Evolutionary conservation across 805 yeast genomes (phyloP).

Genomic region (Metschnikowia lunata): DNA sequence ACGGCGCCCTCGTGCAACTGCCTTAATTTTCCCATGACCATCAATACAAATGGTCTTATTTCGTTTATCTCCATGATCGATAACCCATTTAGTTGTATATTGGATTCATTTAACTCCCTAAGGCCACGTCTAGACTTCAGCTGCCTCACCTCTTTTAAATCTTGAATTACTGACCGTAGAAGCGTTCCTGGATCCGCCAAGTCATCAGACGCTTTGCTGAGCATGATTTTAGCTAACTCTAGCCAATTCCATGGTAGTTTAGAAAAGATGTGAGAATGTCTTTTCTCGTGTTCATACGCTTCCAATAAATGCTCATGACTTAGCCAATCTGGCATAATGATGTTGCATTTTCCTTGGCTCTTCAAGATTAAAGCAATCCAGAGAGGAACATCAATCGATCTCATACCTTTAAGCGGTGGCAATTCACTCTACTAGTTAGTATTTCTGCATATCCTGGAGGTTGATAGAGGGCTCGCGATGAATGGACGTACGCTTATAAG

Average conservation of each 20-base stretch:
- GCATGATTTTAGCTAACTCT: conserved; percentile 66
- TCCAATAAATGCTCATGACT: conserved; percentile 48
- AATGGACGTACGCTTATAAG: conserved; percentile 54
- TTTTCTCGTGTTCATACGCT: conserved; percentile 63
- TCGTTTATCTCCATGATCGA: conserved; percentile 85
- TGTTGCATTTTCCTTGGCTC: conserved; percentile 79
- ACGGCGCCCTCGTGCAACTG: conserved; percentile 41
- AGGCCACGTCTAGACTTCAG: conserved; percentile 81
- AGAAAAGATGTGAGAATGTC: conserved; percentile 55
- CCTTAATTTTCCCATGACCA: conserved; percentile 75
- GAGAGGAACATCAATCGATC: conserved; percentile 66
- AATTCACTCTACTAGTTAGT: conserved; percentile 34
- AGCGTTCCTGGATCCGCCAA: conserved; percentile 67
- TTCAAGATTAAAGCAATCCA: conserved; percentile 87
- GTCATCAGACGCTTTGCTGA: conserved; percentile 74
- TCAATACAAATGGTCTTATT: conserved; percentile 73
- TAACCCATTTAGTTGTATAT: conserved; percentile 76
- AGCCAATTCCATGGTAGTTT: conserved; percentile 86
- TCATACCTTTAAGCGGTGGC: conserved; percentile 65
- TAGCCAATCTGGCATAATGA: conserved; percentile 86
- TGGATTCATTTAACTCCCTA: conserved; percentile 70
- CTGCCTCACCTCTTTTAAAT: conserved; percentile 75
- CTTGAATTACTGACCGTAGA: conserved; percentile 69
- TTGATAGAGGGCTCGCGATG: neutral
- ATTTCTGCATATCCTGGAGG: neutral